phyloP scores from a whole-genome alignment of 2,329 filamentous ascomycete genomes.

The Hymenoscyphus infarciens region DNA sequence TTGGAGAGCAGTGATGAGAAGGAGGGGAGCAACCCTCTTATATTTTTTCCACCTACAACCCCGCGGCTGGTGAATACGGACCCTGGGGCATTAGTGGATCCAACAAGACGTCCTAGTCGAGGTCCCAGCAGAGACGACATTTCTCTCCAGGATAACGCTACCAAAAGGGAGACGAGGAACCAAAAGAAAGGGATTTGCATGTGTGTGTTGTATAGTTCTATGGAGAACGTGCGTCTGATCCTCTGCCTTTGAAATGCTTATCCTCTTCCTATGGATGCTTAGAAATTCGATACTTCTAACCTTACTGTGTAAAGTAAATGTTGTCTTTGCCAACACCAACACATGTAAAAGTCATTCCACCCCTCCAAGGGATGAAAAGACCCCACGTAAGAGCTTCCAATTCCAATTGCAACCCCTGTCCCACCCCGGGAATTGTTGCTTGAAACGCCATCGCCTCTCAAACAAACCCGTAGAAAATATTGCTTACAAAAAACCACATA shows the following conservation, averaged over 20 bases:
- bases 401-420: not conserved
- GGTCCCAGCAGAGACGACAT: conserved; percentile 17
- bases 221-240: not conserved
- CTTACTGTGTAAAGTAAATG: not conserved
- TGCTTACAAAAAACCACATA: not conserved
- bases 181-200: conserved; percentile 23
- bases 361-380: too few relatives aligned
- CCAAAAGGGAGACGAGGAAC: conserved; percentile 10
- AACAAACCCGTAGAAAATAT: not conserved
- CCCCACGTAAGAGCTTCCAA: too few relatives aligned
- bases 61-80: not conserved
- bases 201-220: not conserved
- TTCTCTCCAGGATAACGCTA: conserved; percentile 17
- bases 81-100: not conserved
- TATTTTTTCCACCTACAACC: not conserved
- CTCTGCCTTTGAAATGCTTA: not conserved
- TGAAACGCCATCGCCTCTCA: not conserved
- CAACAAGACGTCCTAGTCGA: not conserved
- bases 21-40: conserved; percentile 6
- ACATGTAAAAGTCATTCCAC: too few relatives aligned
- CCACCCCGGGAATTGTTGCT: not conserved
- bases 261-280: not conserved
- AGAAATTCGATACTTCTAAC: not conserved
- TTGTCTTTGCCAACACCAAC: too few relatives aligned
- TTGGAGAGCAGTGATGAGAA: not conserved